A percentile compares a stretch with the other conserved stretches of the same genome.
Evolutionary conservation across 2,329 filamentous ascomycete genomes (phyloP).

Genomic region (Dactylonectria macrodidyma): DNA sequence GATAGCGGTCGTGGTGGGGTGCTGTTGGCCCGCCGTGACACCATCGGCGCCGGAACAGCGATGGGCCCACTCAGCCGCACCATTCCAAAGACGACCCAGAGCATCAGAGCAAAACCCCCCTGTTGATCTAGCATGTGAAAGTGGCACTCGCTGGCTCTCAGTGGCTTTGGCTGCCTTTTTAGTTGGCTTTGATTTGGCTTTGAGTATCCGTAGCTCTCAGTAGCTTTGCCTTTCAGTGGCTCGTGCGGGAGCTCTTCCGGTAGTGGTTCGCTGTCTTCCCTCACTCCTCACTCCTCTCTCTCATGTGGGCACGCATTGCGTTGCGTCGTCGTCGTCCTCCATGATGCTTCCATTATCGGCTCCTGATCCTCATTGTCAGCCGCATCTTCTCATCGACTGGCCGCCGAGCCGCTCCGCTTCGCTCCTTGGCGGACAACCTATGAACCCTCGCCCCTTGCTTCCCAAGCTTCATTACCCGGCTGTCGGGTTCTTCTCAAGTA

Average conservation of each 20-base stretch:
- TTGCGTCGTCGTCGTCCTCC: neutral
- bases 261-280: too few species aligned
- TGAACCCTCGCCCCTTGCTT: constrained; percentile 17
- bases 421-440: constrained; percentile 29
- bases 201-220: constrained; percentile 21
- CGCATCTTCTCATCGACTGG: neutral
- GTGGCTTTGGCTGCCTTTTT: neutral
- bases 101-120: constrained; percentile 11
- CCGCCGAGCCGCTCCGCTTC: neutral
- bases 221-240: constrained; percentile 23
- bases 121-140: constrained; percentile 50
- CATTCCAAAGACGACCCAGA: constrained; percentile 24
- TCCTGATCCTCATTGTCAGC: neutral
- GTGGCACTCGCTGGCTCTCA: constrained; percentile 28
- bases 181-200: too few species aligned
- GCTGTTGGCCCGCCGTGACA: constrained; percentile 43
- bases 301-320: too few species aligned
- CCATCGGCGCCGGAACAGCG: constrained; percentile 37
- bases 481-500: constrained; percentile 25
- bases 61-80: constrained; percentile 45
- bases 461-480: neutral
- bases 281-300: too few species aligned
- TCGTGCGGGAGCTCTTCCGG: neutral
- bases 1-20: constrained; percentile 37
- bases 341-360: too few species aligned